Base-by-base conservation (phyloP, 352 stramenopile species). In the Globisporangium canariense region DNA sequence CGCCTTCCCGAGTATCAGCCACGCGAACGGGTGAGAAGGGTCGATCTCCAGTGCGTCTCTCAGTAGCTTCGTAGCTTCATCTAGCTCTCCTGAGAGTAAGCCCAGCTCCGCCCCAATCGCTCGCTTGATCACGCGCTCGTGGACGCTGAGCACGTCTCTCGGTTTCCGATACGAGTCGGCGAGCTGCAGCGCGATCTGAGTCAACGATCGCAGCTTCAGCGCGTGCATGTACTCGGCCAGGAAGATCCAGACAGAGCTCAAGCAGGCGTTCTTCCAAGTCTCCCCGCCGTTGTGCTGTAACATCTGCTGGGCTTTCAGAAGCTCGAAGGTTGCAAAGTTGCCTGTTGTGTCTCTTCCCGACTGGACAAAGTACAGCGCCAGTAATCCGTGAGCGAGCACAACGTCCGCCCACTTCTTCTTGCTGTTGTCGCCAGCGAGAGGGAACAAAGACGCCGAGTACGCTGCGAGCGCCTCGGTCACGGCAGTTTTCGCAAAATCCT, bases 11-110 rank as follows among this genome's bases (percentile, higher is more conserved):
- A 89, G 75, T 32, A 76, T 71, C 36, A 92, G 49, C 81, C 83
- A 90, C 3, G 75, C 74, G 20, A 89, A 58, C 9, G 83, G 73
- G 56, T 90, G 69, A 7, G 64, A 70, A 18, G 70, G 13, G 49
- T 92, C 78, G n/a, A 92, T 74, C 59, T 83, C 79, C 13, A 90
- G 65, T 25, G 81, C 83, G 20, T 90, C 83, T 36, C 71, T 65
- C 9, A 90, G 50, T n/a, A 86, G 62, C 47, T 66, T 68, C 25
- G 70, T 71, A 3, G 78, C 74, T 13, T 47, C 54, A 28, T 66
- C 67, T 18, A 41, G 47, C 34, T 82, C 69, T 28, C 69, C 61
- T 4, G 64, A 34, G 10, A 70, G 46, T 20, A 81, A 52, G 25
- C 73, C 58, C n/a, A 87, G 38, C 20, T 85, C 76, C 1, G 81